phyloP scores from a whole-genome alignment of 2,329 filamentous ascomycete species.

The Fusarium dimerum region DNA sequence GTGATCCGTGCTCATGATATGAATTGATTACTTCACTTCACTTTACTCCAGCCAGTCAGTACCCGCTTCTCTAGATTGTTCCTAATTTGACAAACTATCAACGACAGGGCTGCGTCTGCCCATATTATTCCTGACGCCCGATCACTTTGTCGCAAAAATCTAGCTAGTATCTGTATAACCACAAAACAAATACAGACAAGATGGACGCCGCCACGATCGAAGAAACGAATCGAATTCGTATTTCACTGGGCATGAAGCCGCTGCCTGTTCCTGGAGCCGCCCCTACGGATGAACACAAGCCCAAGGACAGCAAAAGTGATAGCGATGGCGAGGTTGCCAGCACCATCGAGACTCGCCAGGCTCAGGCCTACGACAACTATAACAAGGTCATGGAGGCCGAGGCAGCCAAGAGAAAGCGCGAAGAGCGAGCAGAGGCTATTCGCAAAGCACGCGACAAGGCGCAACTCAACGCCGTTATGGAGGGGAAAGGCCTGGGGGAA shows the following conservation, averaged over 20 bases:
- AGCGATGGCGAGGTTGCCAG: conserved; percentile 71
- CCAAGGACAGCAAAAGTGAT: conserved; percentile 48
- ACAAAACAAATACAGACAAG: conserved; percentile 21
- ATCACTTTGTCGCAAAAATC: not conserved
- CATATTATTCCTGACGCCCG: not conserved
- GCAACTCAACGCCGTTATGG: conserved; percentile 71
- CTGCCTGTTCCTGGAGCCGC: conserved; percentile 76
- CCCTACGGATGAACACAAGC: conserved; percentile 38
- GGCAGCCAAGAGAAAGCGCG: conserved; percentile 73
- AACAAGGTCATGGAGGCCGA: conserved; percentile 68
- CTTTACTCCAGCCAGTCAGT: conserved; percentile 1
- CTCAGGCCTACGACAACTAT: conserved; percentile 73
- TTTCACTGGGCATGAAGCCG: conserved; percentile 86
- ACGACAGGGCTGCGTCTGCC: not conserved
- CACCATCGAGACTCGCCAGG: conserved; percentile 80
- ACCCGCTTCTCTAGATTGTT: too few relatives aligned
- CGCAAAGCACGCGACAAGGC: conserved; percentile 86
- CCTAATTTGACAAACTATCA: not conserved
- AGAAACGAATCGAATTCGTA: conserved; percentile 90
- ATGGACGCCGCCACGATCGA: conserved; percentile 78
- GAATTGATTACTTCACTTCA: conserved; percentile 5
- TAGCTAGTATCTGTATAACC: not conserved
- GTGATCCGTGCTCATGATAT: conserved; percentile 20
- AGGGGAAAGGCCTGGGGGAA: conserved; percentile 85
- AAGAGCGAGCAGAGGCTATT: conserved; percentile 78